A percentile compares a stretch with the other conserved stretches of the same genome.
phyloP scores from a whole-genome alignment of 805 yeast species.

The Zygosaccharomyces gambellarensis region DNA sequence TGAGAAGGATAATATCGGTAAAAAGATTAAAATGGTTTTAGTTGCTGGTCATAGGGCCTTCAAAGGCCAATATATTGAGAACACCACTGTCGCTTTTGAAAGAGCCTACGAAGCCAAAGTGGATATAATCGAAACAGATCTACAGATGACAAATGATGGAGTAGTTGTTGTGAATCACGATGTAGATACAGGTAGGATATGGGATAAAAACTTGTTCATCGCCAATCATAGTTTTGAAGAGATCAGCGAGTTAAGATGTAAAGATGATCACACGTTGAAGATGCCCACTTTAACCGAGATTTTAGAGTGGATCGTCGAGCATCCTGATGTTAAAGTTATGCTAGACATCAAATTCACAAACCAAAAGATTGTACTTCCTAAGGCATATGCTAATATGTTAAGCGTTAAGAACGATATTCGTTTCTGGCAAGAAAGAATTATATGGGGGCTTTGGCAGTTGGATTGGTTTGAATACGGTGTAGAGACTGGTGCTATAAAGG shows the following conservation, averaged over 20 bases:
- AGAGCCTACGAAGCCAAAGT: conserved; percentile 46
- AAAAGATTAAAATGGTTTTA: conserved; percentile 9
- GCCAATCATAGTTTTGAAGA: conserved; percentile 35
- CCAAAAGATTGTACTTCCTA: conserved; percentile 39
- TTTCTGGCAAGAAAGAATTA: conserved; percentile 44
- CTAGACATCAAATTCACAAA: conserved; percentile 49
- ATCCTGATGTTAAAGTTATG: conserved; percentile 39
- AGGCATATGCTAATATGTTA: conserved; percentile 36
- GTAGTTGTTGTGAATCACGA: conserved; percentile 53
- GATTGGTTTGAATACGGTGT: conserved; percentile 43
- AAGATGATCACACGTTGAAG: conserved; percentile 33
- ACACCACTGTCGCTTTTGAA: conserved; percentile 43
- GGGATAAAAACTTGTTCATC: conserved; percentile 38
- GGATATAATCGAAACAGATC: conserved; percentile 49
- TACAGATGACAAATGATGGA: conserved; percentile 52
- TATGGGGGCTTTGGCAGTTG: conserved; percentile 51
- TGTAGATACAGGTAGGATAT: conserved; percentile 45
- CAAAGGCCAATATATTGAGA: conserved; percentile 40
- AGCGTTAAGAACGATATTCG: conserved; percentile 37
- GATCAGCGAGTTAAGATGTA: conserved; percentile 35
- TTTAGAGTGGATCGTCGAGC: conserved; percentile 37
- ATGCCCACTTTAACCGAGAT: conserved; percentile 43
- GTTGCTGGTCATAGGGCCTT: conserved; percentile 36
- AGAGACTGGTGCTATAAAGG: conserved; percentile 36
- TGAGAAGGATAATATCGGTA: background rate